Base-by-base conservation (phyloP, 1,284 basidiomycete genomes). In the Vanrija pseudolonga region DNA sequence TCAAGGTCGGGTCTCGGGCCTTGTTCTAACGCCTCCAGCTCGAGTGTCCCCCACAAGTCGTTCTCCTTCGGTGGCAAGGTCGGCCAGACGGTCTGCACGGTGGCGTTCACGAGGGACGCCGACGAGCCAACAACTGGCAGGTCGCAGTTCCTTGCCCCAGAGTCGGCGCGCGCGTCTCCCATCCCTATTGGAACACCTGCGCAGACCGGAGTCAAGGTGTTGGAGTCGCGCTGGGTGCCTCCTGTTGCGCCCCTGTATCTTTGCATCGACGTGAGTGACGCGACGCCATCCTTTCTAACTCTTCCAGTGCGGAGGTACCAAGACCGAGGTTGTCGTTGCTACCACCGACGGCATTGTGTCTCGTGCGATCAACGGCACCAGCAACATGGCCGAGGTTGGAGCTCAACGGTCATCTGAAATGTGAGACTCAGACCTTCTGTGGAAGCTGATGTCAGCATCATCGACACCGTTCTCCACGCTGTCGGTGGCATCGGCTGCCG, bases 31-130 rank as follows among this genome's bases (percentile, higher is more conserved):
- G 14, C n/a, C 26, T 23, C 12, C 58, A 74, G 73, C 66, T 77
- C 75, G 26, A 66, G 66, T 23, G 71, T 77, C 8, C 69, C 73
- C 4, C 74, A 77, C 50, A 66, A 67, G 17, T 68, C 71, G 1
- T 77, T 72, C 62, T 66, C 71, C 8, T 77, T 76, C 52, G 75
- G 75, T 23, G 75, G 75, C 44, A 71, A 69, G 56, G 60, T 64
- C 12, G 75, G 75, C 3, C 68, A 66, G 8, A 72, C 67, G 15
- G 72, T 76, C 20, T 73, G 72, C 53, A 77, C 75, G 1, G 74
- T 77, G 12, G 75, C 75, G 0, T 74, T 77, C 62, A 55, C 65
- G 44, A 74, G 72, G 61, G 55, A 51, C 46, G 37, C 38, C 36
- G 45, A 15, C 20, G 24, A 7, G 39, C n/a, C 39, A 40, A 18